A percentile compares a stretch with the other conserved stretches of the same genome.
These are phyloP conservation scores for Monascus purpureus DNA, from an alignment of 495 filamentous ascomycete genomes.

Conservation along the genomic window DNA sequence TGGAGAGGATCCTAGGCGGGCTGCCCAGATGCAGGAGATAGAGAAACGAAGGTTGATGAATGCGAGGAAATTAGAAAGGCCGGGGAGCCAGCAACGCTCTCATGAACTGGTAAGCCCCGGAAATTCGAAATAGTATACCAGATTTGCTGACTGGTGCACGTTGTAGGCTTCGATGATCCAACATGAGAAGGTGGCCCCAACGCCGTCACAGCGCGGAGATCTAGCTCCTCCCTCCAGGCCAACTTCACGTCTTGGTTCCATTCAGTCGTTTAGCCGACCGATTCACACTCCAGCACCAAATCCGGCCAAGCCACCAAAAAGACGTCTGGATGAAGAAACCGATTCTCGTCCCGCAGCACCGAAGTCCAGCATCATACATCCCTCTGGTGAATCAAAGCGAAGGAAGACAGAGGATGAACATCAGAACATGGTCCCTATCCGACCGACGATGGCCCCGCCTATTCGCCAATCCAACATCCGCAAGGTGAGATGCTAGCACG, in stretches of 20 bases:
- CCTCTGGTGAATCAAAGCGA: constrained; percentile 39
- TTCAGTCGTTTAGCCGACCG: constrained; percentile 32
- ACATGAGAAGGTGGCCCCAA: constrained; percentile 23
- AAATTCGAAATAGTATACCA: too few species aligned
- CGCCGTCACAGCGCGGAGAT: constrained; percentile 30
- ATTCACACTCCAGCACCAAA: constrained; percentile 42
- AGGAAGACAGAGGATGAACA: constrained; percentile 47
- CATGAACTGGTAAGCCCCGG: constrained; percentile 26
- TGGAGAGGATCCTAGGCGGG: constrained; percentile 48
- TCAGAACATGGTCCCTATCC: constrained; percentile 24
- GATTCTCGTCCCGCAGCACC: constrained; percentile 27
- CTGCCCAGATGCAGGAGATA: constrained; percentile 54
- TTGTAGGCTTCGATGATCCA: too few species aligned
- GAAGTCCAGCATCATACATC: constrained; percentile 29
- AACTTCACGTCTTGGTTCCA: constrained; percentile 39
- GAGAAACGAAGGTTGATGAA: constrained; percentile 51
- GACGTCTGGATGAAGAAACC: constrained; percentile 39
- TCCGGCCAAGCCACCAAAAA: constrained; percentile 51
- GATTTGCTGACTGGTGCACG: too few species aligned
- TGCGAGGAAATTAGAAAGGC: constrained; percentile 44
- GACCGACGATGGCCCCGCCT: constrained; percentile 61
- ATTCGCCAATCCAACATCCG: constrained; percentile 69
- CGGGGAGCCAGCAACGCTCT: constrained; percentile 29
- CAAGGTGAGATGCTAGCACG: too few species aligned
- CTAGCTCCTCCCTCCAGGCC: constrained; percentile 35